Evolutionary conservation across 352 stramenopile genomes (phyloP).

Genomic region (Pythium apleroticum): DNA sequence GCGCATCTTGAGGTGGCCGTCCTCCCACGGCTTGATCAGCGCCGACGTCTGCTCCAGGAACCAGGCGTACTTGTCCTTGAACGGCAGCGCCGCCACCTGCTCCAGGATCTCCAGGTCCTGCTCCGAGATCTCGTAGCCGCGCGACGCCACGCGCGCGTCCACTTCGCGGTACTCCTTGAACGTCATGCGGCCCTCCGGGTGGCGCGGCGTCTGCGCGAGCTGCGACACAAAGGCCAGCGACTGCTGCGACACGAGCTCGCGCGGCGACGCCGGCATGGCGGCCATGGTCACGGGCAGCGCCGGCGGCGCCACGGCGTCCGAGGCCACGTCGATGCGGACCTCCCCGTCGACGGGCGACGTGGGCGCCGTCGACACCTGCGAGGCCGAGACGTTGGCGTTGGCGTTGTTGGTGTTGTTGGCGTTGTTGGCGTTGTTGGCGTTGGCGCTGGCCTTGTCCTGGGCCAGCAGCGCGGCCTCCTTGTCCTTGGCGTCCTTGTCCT

Average conservation of each 20-base stretch:
- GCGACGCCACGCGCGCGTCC: conserved; percentile 78
- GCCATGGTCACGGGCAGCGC: not conserved
- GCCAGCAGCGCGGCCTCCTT: not conserved
- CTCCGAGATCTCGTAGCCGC: conserved; percentile 87
- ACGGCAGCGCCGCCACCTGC: conserved; percentile 78
- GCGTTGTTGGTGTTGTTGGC: too few species aligned
- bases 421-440: too few species aligned
- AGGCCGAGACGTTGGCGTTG: too few species aligned
- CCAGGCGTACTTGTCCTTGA: conserved; percentile 89
- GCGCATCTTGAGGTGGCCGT: conserved; percentile 84
- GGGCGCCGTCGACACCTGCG: conserved; percentile 7
- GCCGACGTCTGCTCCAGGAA: conserved; percentile 83
- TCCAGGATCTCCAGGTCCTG: conserved; percentile 86
- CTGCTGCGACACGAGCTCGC: conserved; percentile 78
- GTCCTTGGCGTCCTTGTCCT: conserved; percentile 13
- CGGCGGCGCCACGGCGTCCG: not conserved
- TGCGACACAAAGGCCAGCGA: conserved; percentile 88
- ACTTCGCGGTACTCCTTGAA: conserved; percentile 90
- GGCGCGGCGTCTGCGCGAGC: conserved; percentile 73
- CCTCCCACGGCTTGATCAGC: conserved; percentile 83
- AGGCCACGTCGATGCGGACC: conserved; percentile 22
- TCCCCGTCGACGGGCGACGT: conserved; percentile 20
- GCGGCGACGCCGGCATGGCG: not conserved
- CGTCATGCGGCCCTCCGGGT: conserved; percentile 83
- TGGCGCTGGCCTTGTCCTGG: not conserved